Evolutionary conservation across 2,329 filamentous ascomycete species (phyloP), one percentile per base, ranked within the genome.

Genomic region (Cladophialophora bantiana): DNA sequence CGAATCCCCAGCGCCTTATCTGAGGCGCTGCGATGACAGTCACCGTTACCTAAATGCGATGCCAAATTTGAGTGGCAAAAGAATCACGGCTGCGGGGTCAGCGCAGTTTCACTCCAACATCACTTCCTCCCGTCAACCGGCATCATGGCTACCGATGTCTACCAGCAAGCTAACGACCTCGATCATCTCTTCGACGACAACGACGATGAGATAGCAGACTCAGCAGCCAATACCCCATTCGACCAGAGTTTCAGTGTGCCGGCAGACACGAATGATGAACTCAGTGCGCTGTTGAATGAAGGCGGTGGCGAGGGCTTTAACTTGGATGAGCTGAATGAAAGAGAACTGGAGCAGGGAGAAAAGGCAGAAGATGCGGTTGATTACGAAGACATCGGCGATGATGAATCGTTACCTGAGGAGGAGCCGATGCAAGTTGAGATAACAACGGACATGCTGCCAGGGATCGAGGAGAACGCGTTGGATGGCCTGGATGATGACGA

Each of bases 361-460:
- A 99, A 99, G 79, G 94, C 93, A 62, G 93, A 93, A 67, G 92
- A 98, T 79, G 95, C 95, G 48, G 82, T 95, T 69, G 95, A 99
- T 76, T 99, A 85, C 73, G 93, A 92, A 76, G 92, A 97, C 75
- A 94, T 98, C 69, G 90, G 90, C 71, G 94, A 98, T 76, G 93
- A 96, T 75, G 94, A 97, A 70, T 84, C 97, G 7, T 90, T 93
- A 10, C 92, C 95, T 6, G 92, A 95, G 45, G 83, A 83, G 71
- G 79, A 81, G 65, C 66, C 58, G 13, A 70, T 72, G 9, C 68
- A 63, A 48, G 63, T 32, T 58, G 73, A 45, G 52, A 56, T 18
- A 31, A 66, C 26, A 42, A 65, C 15, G 62, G 64, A 68, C 38
- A 32, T 70, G 36, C 67, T 73, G 55, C n/a, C 69, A 62, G 58